These are phyloP conservation scores for Yueomyces sinensis DNA, from an alignment of 805 yeast species.

Conservation along the genomic window DNA sequence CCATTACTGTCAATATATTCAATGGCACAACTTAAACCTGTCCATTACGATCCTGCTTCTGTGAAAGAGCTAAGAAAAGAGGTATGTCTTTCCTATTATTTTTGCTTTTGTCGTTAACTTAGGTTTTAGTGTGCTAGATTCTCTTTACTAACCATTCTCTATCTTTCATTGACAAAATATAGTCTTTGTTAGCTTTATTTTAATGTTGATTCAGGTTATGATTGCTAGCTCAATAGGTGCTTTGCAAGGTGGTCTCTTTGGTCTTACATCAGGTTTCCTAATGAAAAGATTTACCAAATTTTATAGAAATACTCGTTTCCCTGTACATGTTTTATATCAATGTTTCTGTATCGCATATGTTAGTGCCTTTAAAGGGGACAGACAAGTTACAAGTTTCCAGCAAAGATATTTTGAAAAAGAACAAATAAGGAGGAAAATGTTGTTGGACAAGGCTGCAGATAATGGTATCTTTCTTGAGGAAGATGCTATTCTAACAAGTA, in stretches of 20 bases:
- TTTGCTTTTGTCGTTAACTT: background rate
- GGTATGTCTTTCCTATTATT: slow-evolving; percentile 9
- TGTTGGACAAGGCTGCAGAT: slow-evolving; percentile 33
- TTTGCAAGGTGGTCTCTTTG: slow-evolving; percentile 28
- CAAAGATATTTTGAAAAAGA: slow-evolving; percentile 24
- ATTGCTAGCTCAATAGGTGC: slow-evolving; percentile 30
- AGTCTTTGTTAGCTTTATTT: too few relatives aligned
- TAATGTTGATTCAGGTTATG: slow-evolving; percentile 21
- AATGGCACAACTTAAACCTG: slow-evolving; percentile 23
- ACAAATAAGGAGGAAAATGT: slow-evolving; percentile 22
- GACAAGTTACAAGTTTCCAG: slow-evolving; percentile 26
- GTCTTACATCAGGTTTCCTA: slow-evolving; percentile 23
- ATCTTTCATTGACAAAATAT: too few relatives aligned
- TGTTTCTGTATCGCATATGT: slow-evolving; percentile 30
- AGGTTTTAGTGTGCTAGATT: too few relatives aligned
- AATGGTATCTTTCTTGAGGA: slow-evolving; percentile 31
- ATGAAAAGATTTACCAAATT: slow-evolving; percentile 24
- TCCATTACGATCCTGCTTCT: slow-evolving; percentile 27
- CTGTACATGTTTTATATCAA: slow-evolving; percentile 29
- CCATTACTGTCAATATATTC: too few relatives aligned
- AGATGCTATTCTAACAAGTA: slow-evolving; percentile 6
- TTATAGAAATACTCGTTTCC: slow-evolving; percentile 27
- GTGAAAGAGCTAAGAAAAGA: slow-evolving; percentile 25
- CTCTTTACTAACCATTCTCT: background rate
- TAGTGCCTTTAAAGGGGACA: slow-evolving; percentile 31